Evolutionary conservation across 805 yeast genomes (phyloP).

Genomic region (Tetrapisispora arboricola): DNA sequence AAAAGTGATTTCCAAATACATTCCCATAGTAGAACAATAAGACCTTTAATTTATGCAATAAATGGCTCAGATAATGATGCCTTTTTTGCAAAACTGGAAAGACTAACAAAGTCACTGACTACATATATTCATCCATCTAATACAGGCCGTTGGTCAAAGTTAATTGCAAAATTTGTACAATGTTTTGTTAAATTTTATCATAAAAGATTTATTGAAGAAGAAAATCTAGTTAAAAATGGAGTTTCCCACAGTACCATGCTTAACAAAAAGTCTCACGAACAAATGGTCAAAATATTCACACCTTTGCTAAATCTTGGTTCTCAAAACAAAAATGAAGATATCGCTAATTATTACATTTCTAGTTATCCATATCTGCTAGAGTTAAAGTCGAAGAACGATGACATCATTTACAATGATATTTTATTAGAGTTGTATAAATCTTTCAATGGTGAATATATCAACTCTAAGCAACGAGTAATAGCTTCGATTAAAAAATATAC

Average conservation of each 20-base stretch:
- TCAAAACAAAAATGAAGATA: constrained; percentile 58
- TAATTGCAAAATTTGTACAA: constrained; percentile 56
- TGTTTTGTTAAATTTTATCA: constrained; percentile 52
- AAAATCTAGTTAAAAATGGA: constrained; percentile 19
- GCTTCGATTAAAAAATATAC: constrained; percentile 62
- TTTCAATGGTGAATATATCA: constrained; percentile 48
- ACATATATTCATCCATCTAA: constrained; percentile 91
- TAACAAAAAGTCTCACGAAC: constrained; percentile 27
- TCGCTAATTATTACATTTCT: constrained; percentile 47
- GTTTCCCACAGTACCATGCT: constrained; percentile 16
- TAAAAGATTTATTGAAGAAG: constrained; percentile 44
- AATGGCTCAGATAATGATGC: constrained; percentile 38
- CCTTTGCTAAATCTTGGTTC: constrained; percentile 52
- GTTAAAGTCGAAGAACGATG: constrained; percentile 38
- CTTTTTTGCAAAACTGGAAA: constrained; percentile 41
- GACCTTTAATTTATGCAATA: constrained; percentile 44
- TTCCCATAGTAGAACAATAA: constrained; percentile 41
- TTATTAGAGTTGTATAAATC: constrained; percentile 71
- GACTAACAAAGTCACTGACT: constrained; percentile 56
- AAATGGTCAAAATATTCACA: constrained; percentile 37
- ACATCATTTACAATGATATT: constrained; percentile 40
- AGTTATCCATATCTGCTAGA: constrained; percentile 56
- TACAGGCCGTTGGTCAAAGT: constrained; percentile 75
- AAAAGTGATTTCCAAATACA: constrained; percentile 30
- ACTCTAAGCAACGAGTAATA: constrained; percentile 69